Evolutionary conservation across 2,329 filamentous ascomycete species (phyloP), one percentile per base, ranked within the genome.

Genomic region (Aspergillus intermedius): DNA sequence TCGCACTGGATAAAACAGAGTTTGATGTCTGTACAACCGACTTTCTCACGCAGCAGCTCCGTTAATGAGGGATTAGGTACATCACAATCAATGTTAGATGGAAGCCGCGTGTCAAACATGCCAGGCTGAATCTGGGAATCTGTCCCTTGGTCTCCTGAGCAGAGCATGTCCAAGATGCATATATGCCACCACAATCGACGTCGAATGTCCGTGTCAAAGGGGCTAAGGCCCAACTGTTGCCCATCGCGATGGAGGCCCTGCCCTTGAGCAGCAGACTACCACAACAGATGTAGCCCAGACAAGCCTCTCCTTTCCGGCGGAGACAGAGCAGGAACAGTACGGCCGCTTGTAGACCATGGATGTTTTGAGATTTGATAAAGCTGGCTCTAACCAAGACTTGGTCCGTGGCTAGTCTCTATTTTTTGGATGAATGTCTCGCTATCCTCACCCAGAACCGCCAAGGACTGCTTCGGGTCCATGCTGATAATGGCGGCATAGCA

Each of bases 1-100:
- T 80, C 76, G 50, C 72, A 77, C n/a, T 78, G 70, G 22, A 80
- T 72, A 34, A 74, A 54, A 47, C 62, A 63, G 46, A 72, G 68
- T 1, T 77, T 76, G 57, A 73, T 74, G 44, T 82, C 78, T 0
- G 78, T 78, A 4, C 69, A 65, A 0, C 74, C 77, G 21, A 70
- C 63, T 12, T 71, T 69, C 17, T 75, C 67, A 30, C 4, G 25
- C 10, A 9, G 25, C 25, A 30, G 5, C 35, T 15, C 42, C 4
- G 19, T 48, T 49, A 56, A 54, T 8, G 54, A 44, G 0, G 54
- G 51, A 1, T 37, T n/a, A 40, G 66, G 50, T 5, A 59, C 55
- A 17, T 54, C 50, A 23, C 51, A 54, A 39, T 64, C 54, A 1
- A 65, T 48, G 34, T 66, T 65, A 1, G 44, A 32, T 1, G 62